phyloP scores from a whole-genome alignment of 768 basidiomycete species.

The Plicaturopsis crispa region DNA sequence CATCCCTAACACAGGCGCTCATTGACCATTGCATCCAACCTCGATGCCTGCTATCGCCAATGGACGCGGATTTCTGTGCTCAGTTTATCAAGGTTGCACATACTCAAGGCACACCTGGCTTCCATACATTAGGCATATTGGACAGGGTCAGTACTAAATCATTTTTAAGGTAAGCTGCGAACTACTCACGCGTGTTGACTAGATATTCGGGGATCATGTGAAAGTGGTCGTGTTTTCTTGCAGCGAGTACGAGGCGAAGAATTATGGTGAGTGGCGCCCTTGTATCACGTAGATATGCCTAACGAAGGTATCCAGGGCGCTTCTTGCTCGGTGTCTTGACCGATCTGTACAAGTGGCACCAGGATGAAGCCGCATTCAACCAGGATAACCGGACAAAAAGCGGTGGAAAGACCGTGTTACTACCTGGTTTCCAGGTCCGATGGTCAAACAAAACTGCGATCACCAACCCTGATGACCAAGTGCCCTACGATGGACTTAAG shows the following conservation, averaged over 20 bases:
- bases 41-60: conserved; percentile 85
- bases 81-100: conserved; percentile 88
- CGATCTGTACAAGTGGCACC: conserved; percentile 76
- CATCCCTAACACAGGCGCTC: conserved; percentile 48
- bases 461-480: conserved; percentile 40
- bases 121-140: conserved; percentile 80
- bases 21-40: conserved; percentile 93
- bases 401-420: conserved; percentile 48
- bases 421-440: conserved; percentile 64
- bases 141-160: conserved; percentile 67
- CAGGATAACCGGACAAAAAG: conserved; percentile 63
- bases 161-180: too few relatives aligned
- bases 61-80: conserved; percentile 93
- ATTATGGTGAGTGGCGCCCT: conserved; percentile 59
- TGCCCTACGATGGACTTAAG: conserved; percentile 68
- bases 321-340: conserved; percentile 76
- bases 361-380: conserved; percentile 65
- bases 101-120: conserved; percentile 80
- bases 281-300: conserved; percentile 3
- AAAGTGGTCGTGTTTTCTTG: conserved; percentile 85
- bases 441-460: conserved; percentile 38
- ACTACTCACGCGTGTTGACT: too few relatives aligned
- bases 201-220: conserved; percentile 84
- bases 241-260: conserved; percentile 93
- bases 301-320: conserved; percentile 47